A percentile compares a stretch with the other conserved stretches of the same genome.
phyloP scores from a whole-genome alignment of 306 rosid genomes.

The Vigna unguiculata region DNA sequence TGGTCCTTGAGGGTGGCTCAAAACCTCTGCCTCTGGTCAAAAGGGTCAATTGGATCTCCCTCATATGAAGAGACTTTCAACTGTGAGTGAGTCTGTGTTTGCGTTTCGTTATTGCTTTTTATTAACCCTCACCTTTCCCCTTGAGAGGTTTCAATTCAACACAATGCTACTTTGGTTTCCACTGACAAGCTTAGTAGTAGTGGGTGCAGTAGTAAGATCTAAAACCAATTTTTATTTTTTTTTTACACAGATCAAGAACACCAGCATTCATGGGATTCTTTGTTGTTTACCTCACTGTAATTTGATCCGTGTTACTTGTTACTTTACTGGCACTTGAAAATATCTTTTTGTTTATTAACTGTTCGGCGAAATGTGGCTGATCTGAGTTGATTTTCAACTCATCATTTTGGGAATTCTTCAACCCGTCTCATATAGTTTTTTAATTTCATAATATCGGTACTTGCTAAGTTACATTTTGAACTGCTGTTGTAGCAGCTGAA shows the following conservation, averaged over 20 bases:
- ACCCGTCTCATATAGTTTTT: background rate
- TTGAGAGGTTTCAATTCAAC: background rate
- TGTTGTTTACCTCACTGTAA: constrained; percentile 29
- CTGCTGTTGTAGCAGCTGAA: background rate
- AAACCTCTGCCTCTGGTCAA: constrained; percentile 32
- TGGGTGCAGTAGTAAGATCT: constrained; percentile 44
- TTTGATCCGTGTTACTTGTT: constrained; percentile 15
- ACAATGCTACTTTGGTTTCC: constrained; percentile 25
- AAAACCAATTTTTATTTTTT: constrained; percentile 5
- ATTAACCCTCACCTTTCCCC: constrained; percentile 12
- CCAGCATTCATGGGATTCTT: constrained; percentile 32
- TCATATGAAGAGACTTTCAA: constrained; percentile 71
- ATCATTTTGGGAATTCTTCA: constrained; percentile 9
- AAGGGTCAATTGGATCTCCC: constrained; percentile 58
- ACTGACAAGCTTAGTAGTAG: constrained; percentile 21
- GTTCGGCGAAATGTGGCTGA: constrained; percentile 39
- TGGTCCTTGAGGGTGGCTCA: constrained; percentile 13
- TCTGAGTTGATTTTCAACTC: constrained; percentile 32
- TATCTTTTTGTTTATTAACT: constrained; percentile 16
- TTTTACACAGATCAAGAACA: constrained; percentile 44
- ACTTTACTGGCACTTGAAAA: background rate
- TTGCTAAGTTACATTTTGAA: constrained; percentile 8
- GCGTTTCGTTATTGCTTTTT: constrained; percentile 31
- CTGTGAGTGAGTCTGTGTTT: constrained; percentile 56
- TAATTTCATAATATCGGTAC: constrained; percentile 8